phyloP scores from a whole-genome alignment of 139 green algal genomes.

The Chlorella sp. region DNA sequence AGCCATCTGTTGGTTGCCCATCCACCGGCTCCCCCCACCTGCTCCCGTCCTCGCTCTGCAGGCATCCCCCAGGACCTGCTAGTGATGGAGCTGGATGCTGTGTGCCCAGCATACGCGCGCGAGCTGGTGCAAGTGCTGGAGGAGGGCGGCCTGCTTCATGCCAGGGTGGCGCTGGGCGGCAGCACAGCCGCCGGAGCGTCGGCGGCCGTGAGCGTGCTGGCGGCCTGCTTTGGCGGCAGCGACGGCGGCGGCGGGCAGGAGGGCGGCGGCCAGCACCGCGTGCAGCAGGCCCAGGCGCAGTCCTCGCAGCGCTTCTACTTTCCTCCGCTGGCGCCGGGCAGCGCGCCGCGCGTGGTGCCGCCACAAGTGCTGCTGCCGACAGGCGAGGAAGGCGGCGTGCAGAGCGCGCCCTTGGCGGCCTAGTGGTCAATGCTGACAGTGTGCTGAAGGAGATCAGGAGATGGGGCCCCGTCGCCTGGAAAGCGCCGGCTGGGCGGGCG shows the following conservation, averaged over 20 bases:
- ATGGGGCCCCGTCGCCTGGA: too few relatives aligned
- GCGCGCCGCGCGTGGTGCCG: background rate
- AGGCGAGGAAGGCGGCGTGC: too few relatives aligned
- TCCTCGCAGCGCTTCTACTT: slow-evolving; percentile 16
- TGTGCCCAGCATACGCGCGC: slow-evolving; percentile 7
- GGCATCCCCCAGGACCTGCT: background rate
- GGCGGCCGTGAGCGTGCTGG: background rate
- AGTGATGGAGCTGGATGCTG: slow-evolving; percentile 19
- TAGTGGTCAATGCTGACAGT: too few relatives aligned
- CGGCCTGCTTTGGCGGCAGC: slow-evolving; percentile 9
- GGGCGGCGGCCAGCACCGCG: background rate
- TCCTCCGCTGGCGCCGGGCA: background rate
- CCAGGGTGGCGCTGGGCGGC: background rate
- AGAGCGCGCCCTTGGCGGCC: too few relatives aligned
- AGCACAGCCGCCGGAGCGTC: background rate
- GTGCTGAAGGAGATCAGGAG: too few relatives aligned
- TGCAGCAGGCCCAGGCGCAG: background rate
- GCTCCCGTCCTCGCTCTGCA: background rate
- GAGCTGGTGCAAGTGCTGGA: slow-evolving; percentile 13
- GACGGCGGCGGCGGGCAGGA: background rate
- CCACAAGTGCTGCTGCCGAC: slow-evolving; percentile 22
- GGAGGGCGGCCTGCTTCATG: background rate
- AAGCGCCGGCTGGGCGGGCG: too few relatives aligned
- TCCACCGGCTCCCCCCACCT: too few relatives aligned
- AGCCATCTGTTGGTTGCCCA: too few relatives aligned